Percentiles rank a stretch among this genome's conserved stretches.
Evolutionary conservation across 345 rosid species (phyloP).

Genomic region (Salix brachista): DNA sequence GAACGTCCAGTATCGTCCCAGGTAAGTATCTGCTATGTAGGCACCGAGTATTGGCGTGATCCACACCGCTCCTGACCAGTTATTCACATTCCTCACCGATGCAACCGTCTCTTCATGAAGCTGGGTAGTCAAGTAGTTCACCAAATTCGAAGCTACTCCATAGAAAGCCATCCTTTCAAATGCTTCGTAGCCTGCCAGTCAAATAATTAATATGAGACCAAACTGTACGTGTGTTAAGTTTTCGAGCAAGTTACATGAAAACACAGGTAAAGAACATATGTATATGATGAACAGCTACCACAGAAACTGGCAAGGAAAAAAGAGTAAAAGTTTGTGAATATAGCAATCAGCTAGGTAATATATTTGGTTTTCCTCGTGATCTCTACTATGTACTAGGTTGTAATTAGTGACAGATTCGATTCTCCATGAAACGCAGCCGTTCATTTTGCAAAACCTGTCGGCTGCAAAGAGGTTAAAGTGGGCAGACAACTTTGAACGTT

Average conservation of each 20-base stretch:
- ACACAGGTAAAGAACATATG: neutral
- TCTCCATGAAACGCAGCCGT: too few relatives aligned
- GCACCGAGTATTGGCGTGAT: slow-evolving; percentile 89
- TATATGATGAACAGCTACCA: too few relatives aligned
- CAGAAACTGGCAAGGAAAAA: too few relatives aligned
- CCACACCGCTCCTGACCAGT: slow-evolving; percentile 94
- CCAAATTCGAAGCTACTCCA: slow-evolving; percentile 80
- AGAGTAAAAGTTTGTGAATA: too few relatives aligned
- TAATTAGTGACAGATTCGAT: too few relatives aligned
- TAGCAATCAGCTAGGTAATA: too few relatives aligned
- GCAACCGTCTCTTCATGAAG: slow-evolving; percentile 85
- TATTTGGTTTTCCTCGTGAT: too few relatives aligned
- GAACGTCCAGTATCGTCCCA: slow-evolving; percentile 94
- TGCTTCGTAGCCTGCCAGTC: slow-evolving; percentile 67
- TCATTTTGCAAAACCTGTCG: too few relatives aligned
- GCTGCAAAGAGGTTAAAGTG: too few relatives aligned
- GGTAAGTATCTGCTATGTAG: slow-evolving; percentile 77
- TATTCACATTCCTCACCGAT: slow-evolving; percentile 81
- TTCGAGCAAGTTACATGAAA: neutral
- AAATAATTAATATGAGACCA: neutral
- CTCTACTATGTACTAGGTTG: too few relatives aligned
- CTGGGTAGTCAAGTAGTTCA: slow-evolving; percentile 67
- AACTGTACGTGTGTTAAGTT: neutral
- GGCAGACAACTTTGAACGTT: too few relatives aligned
- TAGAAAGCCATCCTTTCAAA: slow-evolving; percentile 97